Evolutionary conservation across 78 protist genomes (phyloP).

Genomic region (Cavenderia fasciculata): DNA sequence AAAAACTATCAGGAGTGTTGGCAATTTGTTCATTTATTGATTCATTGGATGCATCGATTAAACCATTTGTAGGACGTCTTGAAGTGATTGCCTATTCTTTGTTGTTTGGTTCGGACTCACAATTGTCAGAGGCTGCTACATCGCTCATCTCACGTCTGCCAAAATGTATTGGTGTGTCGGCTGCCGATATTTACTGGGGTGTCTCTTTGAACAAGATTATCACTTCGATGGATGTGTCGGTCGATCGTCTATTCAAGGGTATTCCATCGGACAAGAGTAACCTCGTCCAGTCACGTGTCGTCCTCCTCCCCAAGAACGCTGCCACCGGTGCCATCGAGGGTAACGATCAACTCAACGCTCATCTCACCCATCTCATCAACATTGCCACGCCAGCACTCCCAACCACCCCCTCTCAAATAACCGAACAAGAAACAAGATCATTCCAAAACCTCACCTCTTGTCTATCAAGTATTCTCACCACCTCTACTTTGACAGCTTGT

Average conservation of each 20-base stretch:
- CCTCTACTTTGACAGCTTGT: neutral
- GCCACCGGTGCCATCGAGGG: no score
- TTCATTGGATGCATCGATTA: neutral
- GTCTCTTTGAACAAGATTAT: no score
- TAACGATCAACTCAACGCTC: constrained; percentile 10
- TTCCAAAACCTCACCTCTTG: constrained; percentile 9
- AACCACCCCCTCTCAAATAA: neutral
- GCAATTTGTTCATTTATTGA: constrained; percentile 6
- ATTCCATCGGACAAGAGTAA: no score
- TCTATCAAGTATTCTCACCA: constrained; percentile 11
- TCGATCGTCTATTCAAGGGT: constrained; percentile 15
- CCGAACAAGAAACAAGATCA: neutral
- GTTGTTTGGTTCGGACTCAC: neutral
- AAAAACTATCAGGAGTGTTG: no score
- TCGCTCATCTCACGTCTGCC: constrained; percentile 8
- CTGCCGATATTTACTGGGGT: constrained; percentile 58
- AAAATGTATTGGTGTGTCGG: constrained; percentile 14
- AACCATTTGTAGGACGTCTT: constrained; percentile 12
- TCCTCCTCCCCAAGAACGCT: no score
- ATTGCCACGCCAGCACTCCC: neutral
- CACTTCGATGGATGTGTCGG: no score
- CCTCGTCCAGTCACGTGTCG: no score
- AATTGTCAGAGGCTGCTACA: constrained; percentile 17
- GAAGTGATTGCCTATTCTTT: constrained; percentile 30
- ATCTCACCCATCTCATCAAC: neutral